Evolutionary conservation across 2,329 filamentous ascomycete species (phyloP), one percentile per base, ranked within the genome.

Genomic region (Penicillium sp.): DNA sequence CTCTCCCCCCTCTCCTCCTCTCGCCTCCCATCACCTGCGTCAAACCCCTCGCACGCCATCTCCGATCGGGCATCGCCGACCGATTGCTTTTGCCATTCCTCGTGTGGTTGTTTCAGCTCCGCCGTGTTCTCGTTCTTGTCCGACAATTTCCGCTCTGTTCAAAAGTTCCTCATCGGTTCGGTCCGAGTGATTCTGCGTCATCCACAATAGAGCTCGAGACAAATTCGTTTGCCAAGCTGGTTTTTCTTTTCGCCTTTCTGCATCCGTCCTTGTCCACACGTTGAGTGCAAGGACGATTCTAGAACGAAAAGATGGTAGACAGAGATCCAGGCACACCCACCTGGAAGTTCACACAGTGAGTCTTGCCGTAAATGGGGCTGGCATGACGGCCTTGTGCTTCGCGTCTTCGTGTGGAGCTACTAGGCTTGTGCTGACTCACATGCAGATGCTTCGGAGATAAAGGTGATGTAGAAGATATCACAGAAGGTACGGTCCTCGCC

Each of bases 261-360:
- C 55, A 55, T 50, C 47, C 45, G 27, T 46, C 44, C 37, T 49
- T 52, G 45, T 37, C 51, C 52, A 49, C 4, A 53, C 57, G 27
- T 56, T 56, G 58, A 55, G 57, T 57, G 49, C 56, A 59, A 66
- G 63, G 65, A 64, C 65, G 61, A 66, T 63, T 60, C 59, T 66
- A 68, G 67, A 73, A 92, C 61, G 61, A 65, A 60, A 68, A 86
- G 79, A 96, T 97, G 91, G 91, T 93, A 80, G 91, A 96, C 83
- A 87, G 86, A 79, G 90, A 95, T 78, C 81, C 87, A 77, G 89
- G 84, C 81, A 86, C 89, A 78, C 91, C 91, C 71, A 97, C 91
- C 77, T 97, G 92, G 92, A 97, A 97, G 81, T 97, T 97, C 78
- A 97, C 92, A 75, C 92, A 97, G 91, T 95, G 88, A 75, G 89